Evolutionary conservation across 352 stramenopile genomes (phyloP).

Genomic region (Pythium grandisporangium): DNA sequence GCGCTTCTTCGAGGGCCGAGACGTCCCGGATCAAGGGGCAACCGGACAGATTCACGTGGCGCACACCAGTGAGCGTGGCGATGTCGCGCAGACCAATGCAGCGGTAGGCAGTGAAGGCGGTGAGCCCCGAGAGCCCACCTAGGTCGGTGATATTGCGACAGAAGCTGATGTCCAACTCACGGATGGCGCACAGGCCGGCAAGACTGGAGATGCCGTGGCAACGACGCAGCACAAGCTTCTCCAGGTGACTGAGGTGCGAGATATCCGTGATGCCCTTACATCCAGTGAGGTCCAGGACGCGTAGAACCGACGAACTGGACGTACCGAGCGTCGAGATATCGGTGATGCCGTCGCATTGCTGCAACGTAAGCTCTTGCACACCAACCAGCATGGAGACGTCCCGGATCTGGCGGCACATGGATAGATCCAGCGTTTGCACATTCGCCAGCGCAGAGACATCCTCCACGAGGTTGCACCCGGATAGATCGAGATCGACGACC

Average conservation of each 20-base stretch:
- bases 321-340: slow-evolving; percentile 29
- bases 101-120: slow-evolving; percentile 36
- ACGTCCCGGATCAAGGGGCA: slow-evolving; percentile 42
- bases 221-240: slow-evolving; percentile 41
- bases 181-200: slow-evolving; percentile 23
- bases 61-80: slow-evolving; percentile 14
- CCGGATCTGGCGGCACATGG: slow-evolving; percentile 22
- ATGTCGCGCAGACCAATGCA: slow-evolving; percentile 42
- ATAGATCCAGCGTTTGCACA: slow-evolving; percentile 26
- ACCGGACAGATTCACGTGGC: slow-evolving; percentile 42
- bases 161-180: slow-evolving; percentile 66
- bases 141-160: slow-evolving; percentile 38
- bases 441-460: slow-evolving; percentile 34
- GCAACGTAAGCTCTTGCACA: slow-evolving; percentile 16
- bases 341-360: slow-evolving; percentile 27
- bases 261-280: slow-evolving; percentile 31
- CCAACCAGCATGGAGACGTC: slow-evolving; percentile 13
- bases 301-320: slow-evolving; percentile 7
- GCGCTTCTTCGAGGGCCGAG: slow-evolving; percentile 17
- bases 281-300: slow-evolving; percentile 48
- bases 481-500: slow-evolving; percentile 46
- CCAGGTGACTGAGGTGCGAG: slow-evolving; percentile 21
- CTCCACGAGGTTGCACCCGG: slow-evolving; percentile 31
- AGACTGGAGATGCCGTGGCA: slow-evolving; percentile 35
- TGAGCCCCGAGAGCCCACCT: slow-evolving; percentile 14